A percentile compares a stretch with the other conserved stretches of the same genome.
These are phyloP conservation scores for Cerrena zonata DNA, from an alignment of 1,284 basidiomycete genomes.

Conservation along the genomic window DNA sequence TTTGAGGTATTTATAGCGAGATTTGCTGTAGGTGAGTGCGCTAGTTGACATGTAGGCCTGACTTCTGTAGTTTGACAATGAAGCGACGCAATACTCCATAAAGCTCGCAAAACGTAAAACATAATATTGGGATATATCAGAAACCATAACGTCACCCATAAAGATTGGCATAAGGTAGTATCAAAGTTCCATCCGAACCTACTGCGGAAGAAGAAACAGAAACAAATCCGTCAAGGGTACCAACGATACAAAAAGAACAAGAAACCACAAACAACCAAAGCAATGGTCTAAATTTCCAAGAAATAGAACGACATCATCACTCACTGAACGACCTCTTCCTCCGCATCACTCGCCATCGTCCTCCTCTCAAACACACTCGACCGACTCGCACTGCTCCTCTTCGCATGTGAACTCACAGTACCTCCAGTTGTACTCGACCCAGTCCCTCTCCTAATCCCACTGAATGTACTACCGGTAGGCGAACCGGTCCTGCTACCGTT, in stretches of 20 bases:
- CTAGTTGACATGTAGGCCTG: neutral
- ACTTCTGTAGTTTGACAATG: too few relatives aligned
- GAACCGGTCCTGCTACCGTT: conserved; percentile 22
- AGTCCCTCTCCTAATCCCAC: too few relatives aligned
- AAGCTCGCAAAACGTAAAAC: neutral
- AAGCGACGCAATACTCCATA: too few relatives aligned
- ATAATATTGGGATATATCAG: neutral
- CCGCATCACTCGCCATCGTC: conserved; percentile 76
- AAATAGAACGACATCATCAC: neutral
- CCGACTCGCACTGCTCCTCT: conserved; percentile 36
- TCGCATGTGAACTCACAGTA: conserved; percentile 24
- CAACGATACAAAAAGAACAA: neutral
- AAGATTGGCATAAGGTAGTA: neutral
- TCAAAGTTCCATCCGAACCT: neutral
- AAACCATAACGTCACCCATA: neutral
- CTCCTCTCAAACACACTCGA: conserved; percentile 60
- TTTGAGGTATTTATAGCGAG: too few relatives aligned
- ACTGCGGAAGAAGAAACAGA: neutral
- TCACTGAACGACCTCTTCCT: conserved; percentile 56
- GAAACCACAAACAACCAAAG: neutral
- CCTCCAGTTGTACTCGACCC: conserved; percentile 20
- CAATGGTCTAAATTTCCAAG: neutral
- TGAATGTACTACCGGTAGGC: conserved; percentile 14
- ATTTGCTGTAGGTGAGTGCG: neutral
- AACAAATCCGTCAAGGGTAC: neutral